These are phyloP conservation scores for Collybia mongolica DNA, from an alignment of 768 basidiomycete species.

Conservation along the genomic window DNA sequence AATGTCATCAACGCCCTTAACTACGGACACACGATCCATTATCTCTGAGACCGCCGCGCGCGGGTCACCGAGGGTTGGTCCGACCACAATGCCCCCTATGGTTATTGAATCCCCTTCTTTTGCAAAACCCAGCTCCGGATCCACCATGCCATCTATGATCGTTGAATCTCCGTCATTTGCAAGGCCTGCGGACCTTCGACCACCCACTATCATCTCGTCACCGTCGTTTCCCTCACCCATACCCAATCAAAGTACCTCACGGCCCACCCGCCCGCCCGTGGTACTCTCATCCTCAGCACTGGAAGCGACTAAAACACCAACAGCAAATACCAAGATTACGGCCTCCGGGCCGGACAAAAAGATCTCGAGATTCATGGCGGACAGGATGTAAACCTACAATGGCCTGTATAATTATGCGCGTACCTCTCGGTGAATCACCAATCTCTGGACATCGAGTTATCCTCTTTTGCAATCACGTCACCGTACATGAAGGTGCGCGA, in stretches of 20 bases:
- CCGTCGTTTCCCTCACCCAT: background rate
- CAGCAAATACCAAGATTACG: background rate
- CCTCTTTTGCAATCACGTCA: no score
- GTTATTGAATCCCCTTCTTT: conserved; percentile 41
- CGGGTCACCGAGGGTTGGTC: conserved; percentile 6
- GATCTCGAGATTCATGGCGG: conserved; percentile 34
- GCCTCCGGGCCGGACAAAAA: conserved; percentile 1
- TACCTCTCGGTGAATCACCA: no score
- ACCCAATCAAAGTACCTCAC: background rate
- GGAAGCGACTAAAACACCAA: background rate
- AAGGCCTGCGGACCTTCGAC: background rate
- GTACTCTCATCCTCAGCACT: conserved; percentile 6
- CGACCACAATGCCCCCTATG: conserved; percentile 24
- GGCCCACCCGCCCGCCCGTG: conserved; percentile 7
- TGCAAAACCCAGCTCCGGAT: conserved; percentile 14
- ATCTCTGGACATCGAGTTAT: no score
- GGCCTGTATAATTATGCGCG: no score
- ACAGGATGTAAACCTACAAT: conserved; percentile 15
- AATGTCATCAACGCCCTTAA: no score
- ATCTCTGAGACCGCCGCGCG: background rate
- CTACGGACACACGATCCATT: no score
- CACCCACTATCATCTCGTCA: background rate
- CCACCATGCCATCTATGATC: conserved; percentile 7
- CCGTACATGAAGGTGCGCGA: no score
- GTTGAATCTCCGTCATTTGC: conserved; percentile 18